Base-by-base conservation (phyloP, 352 stramenopile genomes). In the Elongisporangium prolatum region DNA sequence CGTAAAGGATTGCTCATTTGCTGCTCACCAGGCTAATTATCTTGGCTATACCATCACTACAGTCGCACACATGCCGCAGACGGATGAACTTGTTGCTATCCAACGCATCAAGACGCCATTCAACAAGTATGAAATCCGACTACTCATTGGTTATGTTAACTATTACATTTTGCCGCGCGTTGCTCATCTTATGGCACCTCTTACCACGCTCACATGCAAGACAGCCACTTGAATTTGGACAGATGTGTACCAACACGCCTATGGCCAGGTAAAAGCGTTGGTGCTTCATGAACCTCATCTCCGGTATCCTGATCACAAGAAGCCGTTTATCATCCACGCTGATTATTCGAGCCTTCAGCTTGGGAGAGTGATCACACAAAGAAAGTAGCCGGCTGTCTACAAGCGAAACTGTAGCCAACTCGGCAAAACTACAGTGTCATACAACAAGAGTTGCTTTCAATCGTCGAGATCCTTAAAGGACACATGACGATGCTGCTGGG, bases 91-190 rank as follows among this genome's bases (percentile, higher is more conserved):
- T 18, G 11, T 22, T 16, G 55, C 38, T 6, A 60, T 60, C 20
- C 55, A 60, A 11, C 55, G 47, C 9, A 21, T 60, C 13, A n/a
- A 24, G 40, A 3, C 21, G 8, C 44, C 55, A 7, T 14, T 21
- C 20, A 54, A 50, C 48, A 54, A 50, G 24, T 50, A 54, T 21
- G 47, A 61, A 14, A 24, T 61, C 1, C 48, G 40, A 2, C 47
- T 21, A 10, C 54, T 61, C 56, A 53, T 61, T 16, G 56, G 56
- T 11, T 18, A 54, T n/a, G 48, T 61, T 9, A 61, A 61, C 48
- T 61, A 61, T 18, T 58, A 58, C 28, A 21, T 61, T 1, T 61
- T 44, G 56, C 48, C 56, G 3, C 48, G 40, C 16, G 47, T 44
- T n/a, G 56, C 56, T 2, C 48, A 54, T n/a, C 34, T 61, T 17